Evolutionary conservation across 2,329 filamentous ascomycete species (phyloP).

Genomic region (Diaporthe velutina): DNA sequence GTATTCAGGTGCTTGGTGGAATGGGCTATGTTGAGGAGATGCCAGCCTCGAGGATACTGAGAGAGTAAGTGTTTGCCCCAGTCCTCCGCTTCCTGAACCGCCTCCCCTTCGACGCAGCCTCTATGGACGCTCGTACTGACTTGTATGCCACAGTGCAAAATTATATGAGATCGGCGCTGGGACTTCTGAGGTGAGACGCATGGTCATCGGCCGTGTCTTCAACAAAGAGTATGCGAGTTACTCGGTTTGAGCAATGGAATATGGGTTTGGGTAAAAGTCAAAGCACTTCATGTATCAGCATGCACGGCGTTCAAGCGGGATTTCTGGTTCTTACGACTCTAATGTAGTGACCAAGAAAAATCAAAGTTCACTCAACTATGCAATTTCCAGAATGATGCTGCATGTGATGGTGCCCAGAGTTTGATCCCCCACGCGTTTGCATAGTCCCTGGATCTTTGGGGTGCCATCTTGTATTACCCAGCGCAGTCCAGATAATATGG

Average conservation of each 20-base stretch:
- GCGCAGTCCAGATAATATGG: neutral
- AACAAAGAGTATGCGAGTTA: conserved; percentile 80
- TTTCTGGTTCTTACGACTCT: neutral
- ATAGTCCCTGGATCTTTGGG: neutral
- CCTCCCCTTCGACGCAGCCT: neutral
- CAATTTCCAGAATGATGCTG: neutral
- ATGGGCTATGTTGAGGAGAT: conserved; percentile 98
- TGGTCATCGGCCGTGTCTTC: conserved; percentile 94
- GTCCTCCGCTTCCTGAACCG: neutral
- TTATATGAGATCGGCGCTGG: conserved; percentile 98
- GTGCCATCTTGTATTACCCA: neutral
- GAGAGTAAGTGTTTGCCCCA: conserved; percentile 67
- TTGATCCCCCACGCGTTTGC: neutral
- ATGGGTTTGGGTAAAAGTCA: neutral
- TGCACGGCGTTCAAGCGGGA: conserved; percentile 13
- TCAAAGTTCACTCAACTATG: neutral
- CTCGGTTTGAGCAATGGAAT: conserved; percentile 41
- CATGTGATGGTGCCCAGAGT: neutral
- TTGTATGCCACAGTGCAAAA: conserved; percentile 64
- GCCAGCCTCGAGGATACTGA: conserved; percentile 84
- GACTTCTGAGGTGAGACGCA: conserved; percentile 91
- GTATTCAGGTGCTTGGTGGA: conserved; percentile 91
- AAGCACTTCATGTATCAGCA: conserved; percentile 20
- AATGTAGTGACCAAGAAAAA: neutral
- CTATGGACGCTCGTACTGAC: conserved; percentile 45